Base-by-base conservation (phyloP, 345 rosid genomes). In the Syzygium aromaticum region DNA sequence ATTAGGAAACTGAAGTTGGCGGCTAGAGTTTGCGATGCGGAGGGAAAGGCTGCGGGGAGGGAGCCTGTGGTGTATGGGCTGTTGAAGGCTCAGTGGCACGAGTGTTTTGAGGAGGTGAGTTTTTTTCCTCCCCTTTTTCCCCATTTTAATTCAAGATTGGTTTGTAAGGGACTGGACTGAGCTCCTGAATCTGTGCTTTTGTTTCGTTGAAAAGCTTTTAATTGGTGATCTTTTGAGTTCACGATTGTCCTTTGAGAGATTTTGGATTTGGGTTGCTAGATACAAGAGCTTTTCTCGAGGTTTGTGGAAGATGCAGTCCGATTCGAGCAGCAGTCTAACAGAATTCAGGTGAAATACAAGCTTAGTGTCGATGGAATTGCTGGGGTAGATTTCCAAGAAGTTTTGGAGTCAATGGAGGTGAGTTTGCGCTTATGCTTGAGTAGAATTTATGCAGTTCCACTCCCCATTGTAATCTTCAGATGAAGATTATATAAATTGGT, bases 381-480 rank as follows among this genome's bases (percentile, higher is more conserved):
- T 77, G 93, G 91, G 86, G 91, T 95, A 80, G 93, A 91, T 77
- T 96, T 96, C 88, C 91, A 51, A 78, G 90, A 92, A 16, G 95
- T 94, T 89, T 87, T 98, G 57, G 96, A 94, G 87, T 96, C 99
- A 85, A 91, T 98, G 96, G 98, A 96, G 92, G 99, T 96, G 89
- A 93, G 94, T 88, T 85, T 67, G 12, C 12, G 43, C 77, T 30
- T 67, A 67, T 73, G 82, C 49, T 73, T 5, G 82, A 73, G 15
- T 73, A 73, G 49, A 73, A 73, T 38, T 73, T 73, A 19, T 73
- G 49, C 82, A 73, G 49, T 73, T 73, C 15, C 21, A 38, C 82
- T 19, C 19, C 82, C 82, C 27, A 38, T 38, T 73, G 10, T 73
- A 38, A 73, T 38, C 49, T 73, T 73, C 27, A 38, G 27, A 43